Base-by-base conservation (phyloP, 1,139 yeast species). In the Nakaseomyces nivariensis region DNA sequence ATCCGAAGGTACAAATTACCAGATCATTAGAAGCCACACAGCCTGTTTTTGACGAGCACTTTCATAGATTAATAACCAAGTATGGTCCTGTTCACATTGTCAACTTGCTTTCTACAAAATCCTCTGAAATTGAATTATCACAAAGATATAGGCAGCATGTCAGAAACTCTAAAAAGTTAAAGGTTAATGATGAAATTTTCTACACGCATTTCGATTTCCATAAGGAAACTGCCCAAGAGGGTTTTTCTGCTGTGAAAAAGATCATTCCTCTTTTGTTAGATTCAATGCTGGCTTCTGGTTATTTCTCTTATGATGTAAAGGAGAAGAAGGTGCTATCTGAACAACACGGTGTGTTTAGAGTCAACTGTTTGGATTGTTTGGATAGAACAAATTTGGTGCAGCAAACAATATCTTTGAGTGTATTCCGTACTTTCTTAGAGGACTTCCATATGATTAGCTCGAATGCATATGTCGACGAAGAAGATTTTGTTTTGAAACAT, bases 301-400 rank as follows among this genome's bases (percentile, higher is more conserved):
- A 81, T 69, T 90, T 81, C 62, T 76, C 84, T 43, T 85, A 78
- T 61, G 86, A 78, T 53, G 72, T 74, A 0, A 63, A 67, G 11
- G 70, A 70, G 1, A 76, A 74, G 51, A 67, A 72, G 42, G 72
- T 78, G 2, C 71, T 81, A 9, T 78, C 85, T 7, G 83, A 87
- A 58, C 99, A 94, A 64, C 78, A 79, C 51, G 98, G 99, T 46
- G 80, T 90, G 22, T 90, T 94, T 65, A 72, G 99, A 57, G 85
- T 95, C 5, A 94, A 94, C 66, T 94, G 98, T 68, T 74, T 94
- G 57, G 99, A 94, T 67, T 94, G 98, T 67, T 73, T 92, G 50
- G 98, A 94, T 65, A 75, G 98, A 62, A 94, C 98, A 1, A 94
- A 94, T 64, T 76, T 94, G 61, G 82, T 89, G 36, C 97, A 94